Conservation (phyloP, 495 filamentous ascomycete species). For the Xylaria flabelliformis region DNA sequence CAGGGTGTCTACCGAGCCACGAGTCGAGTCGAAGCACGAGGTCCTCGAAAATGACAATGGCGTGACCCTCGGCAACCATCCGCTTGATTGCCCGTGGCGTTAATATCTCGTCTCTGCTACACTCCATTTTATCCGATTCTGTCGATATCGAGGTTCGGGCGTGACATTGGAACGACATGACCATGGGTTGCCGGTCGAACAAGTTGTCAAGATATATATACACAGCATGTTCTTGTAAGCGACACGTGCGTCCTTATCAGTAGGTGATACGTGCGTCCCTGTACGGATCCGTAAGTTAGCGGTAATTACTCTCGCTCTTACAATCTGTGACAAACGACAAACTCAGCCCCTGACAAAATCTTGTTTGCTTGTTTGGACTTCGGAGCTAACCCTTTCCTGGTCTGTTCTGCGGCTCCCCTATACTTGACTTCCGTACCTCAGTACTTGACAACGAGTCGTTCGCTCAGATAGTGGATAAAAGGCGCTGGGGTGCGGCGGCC, state of each 20-base stretch:
- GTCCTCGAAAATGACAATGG: conserved; percentile 54
- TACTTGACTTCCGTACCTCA: neutral
- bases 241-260: neutral
- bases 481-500: neutral
- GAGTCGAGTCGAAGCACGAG: conserved; percentile 50
- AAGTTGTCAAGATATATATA: neutral
- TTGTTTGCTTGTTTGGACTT: neutral
- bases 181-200: neutral
- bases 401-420: neutral
- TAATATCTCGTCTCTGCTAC: conserved; percentile 21
- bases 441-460: conserved; percentile 1
- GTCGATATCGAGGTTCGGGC: neutral
- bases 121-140: neutral
- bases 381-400: neutral
- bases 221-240: neutral
- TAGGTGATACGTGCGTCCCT: neutral
- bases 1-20: conserved; percentile 56
- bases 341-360: neutral
- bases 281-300: neutral
- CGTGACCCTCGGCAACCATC: conserved; percentile 52
- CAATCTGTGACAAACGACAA: neutral
- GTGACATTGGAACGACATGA: neutral
- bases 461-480: neutral
- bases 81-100: conserved; percentile 40
- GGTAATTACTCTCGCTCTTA: neutral